Percentiles rank a stretch among this genome's conserved stretches.
phyloP scores from a whole-genome alignment of 495 filamentous ascomycete species.

The Neurospora intermedia region DNA sequence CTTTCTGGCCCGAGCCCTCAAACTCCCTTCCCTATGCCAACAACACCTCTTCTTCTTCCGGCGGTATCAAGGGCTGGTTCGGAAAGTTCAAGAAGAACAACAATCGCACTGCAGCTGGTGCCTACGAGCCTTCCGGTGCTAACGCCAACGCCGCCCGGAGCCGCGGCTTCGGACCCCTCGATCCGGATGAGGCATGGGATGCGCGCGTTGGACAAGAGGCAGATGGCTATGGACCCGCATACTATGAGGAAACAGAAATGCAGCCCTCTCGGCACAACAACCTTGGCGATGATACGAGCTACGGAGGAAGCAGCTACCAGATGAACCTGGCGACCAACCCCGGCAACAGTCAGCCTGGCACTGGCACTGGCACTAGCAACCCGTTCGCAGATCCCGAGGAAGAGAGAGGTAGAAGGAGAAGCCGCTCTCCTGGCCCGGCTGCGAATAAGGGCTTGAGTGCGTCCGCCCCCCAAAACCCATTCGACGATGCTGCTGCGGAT shows the following conservation, averaged over 20 bases:
- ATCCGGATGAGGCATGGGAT: slow-evolving; percentile 69
- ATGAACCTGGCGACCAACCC: slow-evolving; percentile 30
- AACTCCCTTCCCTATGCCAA: slow-evolving; percentile 25
- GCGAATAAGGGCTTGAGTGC: background rate
- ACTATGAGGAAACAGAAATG: slow-evolving; percentile 57
- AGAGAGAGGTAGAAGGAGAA: slow-evolving; percentile 23
- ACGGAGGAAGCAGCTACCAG: slow-evolving; percentile 25
- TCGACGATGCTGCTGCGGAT: slow-evolving; percentile 42
- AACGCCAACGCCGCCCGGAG: slow-evolving; percentile 10
- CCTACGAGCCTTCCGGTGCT: slow-evolving; percentile 43
- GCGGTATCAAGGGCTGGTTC: slow-evolving; percentile 52
- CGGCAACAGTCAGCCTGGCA: background rate
- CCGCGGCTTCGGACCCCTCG: slow-evolving; percentile 41
- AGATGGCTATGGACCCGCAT: slow-evolving; percentile 39
- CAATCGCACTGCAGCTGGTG: slow-evolving; percentile 45
- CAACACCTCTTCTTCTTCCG: slow-evolving; percentile 37
- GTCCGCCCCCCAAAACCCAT: slow-evolving; percentile 34
- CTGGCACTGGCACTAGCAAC: slow-evolving; percentile 1
- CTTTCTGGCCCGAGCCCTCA: slow-evolving; percentile 28
- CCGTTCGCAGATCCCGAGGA: slow-evolving; percentile 12
- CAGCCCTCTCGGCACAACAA: slow-evolving; percentile 15
- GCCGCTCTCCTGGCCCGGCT: slow-evolving; percentile 15
- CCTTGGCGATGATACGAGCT: slow-evolving; percentile 3
- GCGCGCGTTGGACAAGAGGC: slow-evolving; percentile 50
- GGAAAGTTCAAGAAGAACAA: slow-evolving; percentile 41